These are phyloP conservation scores for Cercospora sesami DNA, from an alignment of 2,329 filamentous ascomycete genomes.

Conservation along the genomic window DNA sequence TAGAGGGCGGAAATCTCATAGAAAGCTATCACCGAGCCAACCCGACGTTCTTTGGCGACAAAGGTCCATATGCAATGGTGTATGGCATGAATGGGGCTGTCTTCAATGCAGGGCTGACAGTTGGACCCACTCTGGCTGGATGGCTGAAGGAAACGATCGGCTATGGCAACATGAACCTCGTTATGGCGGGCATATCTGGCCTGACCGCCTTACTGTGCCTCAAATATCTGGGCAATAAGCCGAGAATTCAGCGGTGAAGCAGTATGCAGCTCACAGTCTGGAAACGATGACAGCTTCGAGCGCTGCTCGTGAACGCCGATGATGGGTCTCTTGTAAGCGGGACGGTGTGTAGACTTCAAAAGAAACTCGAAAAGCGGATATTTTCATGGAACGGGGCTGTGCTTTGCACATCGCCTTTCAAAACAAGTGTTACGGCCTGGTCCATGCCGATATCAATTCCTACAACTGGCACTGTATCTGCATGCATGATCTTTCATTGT, in stretches of 20 bases:
- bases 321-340: too few species aligned
- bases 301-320: too few species aligned
- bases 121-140: slow-evolving; percentile 58
- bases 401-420: too few species aligned
- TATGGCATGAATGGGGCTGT: slow-evolving; percentile 62
- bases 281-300: too few species aligned
- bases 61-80: slow-evolving; percentile 55
- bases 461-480: too few species aligned
- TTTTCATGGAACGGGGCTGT: too few species aligned
- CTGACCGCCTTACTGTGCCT: slow-evolving; percentile 45
- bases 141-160: slow-evolving; percentile 50
- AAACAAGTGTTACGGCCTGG: too few species aligned
- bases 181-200: slow-evolving; percentile 46
- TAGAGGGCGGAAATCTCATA: neutral
- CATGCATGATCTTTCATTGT: too few species aligned
- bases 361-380: too few species aligned
- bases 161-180: slow-evolving; percentile 56
- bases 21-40: neutral
- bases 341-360: too few species aligned
- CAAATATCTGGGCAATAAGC: slow-evolving; percentile 40
- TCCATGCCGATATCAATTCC: too few species aligned
- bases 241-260: neutral
- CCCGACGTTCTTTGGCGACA: neutral
- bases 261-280: too few species aligned
- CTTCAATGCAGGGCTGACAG: slow-evolving; percentile 57